Conservation (phyloP, 768 basidiomycete species). For the Suillus occidentalis region DNA sequence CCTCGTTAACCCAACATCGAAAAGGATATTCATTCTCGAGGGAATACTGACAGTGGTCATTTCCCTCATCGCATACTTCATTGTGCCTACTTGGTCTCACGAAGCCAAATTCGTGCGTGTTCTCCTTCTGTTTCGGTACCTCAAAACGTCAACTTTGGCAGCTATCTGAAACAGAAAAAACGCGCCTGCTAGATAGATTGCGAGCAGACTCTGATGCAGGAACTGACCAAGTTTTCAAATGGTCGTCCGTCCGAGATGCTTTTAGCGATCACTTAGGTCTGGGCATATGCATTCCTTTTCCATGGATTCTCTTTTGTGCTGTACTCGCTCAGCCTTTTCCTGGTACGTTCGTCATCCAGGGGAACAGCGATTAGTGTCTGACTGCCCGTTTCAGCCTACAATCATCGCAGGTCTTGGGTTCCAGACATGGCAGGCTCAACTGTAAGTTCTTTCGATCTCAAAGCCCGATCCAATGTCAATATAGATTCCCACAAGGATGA, state of each 20-base stretch:
- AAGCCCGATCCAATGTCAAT: background rate
- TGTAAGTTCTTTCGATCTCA: slow-evolving; percentile 36
- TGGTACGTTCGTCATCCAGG: slow-evolving; percentile 36
- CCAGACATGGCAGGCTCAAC: slow-evolving; percentile 57
- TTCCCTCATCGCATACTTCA: slow-evolving; percentile 49
- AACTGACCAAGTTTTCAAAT: slow-evolving; percentile 53
- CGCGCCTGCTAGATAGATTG: slow-evolving; percentile 48
- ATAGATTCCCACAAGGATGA: slow-evolving; percentile 41
- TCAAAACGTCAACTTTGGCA: slow-evolving; percentile 20
- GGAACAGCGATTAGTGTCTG: background rate
- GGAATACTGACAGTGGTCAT: slow-evolving; percentile 51
- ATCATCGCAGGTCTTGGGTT: slow-evolving; percentile 61
- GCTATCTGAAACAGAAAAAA: slow-evolving; percentile 54
- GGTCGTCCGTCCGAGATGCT: slow-evolving; percentile 57
- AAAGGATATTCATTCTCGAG: slow-evolving; percentile 61
- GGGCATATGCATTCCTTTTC: slow-evolving; percentile 60
- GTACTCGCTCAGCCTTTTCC: slow-evolving; percentile 58
- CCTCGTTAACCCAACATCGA: background rate
- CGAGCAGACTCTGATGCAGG: slow-evolving; percentile 55
- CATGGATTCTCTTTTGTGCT: slow-evolving; percentile 61
- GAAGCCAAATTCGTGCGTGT: slow-evolving; percentile 53
- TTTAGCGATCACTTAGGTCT: slow-evolving; percentile 58
- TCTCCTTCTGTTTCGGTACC: background rate
- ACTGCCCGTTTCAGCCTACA: slow-evolving; percentile 43
- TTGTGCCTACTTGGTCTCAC: slow-evolving; percentile 61